Evolutionary conservation across 148 eudicot genomes (phyloP).

Genomic region (Rhododendron mucronatum): DNA sequence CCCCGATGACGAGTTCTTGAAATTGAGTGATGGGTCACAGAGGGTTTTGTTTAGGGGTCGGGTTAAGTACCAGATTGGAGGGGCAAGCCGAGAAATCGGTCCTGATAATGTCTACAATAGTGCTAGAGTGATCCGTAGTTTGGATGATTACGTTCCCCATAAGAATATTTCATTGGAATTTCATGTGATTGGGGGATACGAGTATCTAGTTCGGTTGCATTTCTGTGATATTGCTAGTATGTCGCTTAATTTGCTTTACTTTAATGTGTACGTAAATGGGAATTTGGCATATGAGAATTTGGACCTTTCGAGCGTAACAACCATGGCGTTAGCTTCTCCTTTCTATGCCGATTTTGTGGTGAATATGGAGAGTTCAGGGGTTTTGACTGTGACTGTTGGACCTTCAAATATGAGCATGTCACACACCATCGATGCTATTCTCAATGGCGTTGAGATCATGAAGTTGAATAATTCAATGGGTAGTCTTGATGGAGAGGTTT

Average conservation of each 20-base stretch:
- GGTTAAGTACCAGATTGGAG: conserved; percentile 59
- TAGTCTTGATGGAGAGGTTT: conserved; percentile 68
- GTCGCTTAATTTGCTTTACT: conserved; percentile 45
- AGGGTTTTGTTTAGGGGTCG: conserved; percentile 59
- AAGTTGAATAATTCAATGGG: conserved; percentile 63
- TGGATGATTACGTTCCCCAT: conserved; percentile 25
- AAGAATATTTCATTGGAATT: conserved; percentile 59
- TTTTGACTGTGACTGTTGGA: conserved; percentile 51
- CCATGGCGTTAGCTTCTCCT: conserved; percentile 57
- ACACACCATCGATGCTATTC: conserved; percentile 52
- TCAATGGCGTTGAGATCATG: conserved; percentile 80
- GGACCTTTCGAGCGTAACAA: conserved; percentile 42
- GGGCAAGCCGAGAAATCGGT: conserved; percentile 79
- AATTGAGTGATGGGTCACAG: conserved; percentile 27
- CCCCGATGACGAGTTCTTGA: conserved; percentile 62
- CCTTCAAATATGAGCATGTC: conserved; percentile 55
- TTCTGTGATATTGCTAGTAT: conserved; percentile 87
- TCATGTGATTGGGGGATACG: conserved; percentile 48
- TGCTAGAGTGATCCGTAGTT: conserved; percentile 56
- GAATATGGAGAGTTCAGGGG: conserved; percentile 32
- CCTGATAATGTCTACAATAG: conserved; percentile 83
- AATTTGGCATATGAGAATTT: conserved; percentile 52
- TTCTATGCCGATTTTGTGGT: conserved; percentile 77
- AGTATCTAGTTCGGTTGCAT: conserved; percentile 70
- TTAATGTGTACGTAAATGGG: conserved; percentile 79